Percentiles rank a stretch among this genome's conserved stretches.
phyloP scores from a whole-genome alignment of 2,329 filamentous ascomycete species.

The Sarocladiaceae sp. region DNA sequence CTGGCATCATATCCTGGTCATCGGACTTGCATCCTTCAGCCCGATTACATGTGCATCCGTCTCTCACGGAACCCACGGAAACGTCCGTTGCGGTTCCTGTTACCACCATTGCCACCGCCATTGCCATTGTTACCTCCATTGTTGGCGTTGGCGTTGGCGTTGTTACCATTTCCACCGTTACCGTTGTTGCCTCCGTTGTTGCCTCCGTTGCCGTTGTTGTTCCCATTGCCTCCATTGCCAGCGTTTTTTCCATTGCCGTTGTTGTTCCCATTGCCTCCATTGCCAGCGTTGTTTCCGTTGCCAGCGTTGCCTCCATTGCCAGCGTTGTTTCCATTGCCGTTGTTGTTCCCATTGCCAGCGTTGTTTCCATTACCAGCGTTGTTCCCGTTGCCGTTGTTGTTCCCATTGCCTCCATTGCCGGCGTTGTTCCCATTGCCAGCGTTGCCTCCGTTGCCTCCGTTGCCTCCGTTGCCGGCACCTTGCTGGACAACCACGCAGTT shows the following conservation, averaged over 20 bases:
- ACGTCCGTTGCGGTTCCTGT: neutral
- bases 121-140: constrained; percentile 1
- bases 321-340: neutral
- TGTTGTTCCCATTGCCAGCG: neutral
- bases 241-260: constrained; percentile 1
- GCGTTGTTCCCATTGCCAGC: neutral
- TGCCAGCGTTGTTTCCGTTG: neutral
- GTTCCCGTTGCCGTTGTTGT: constrained; percentile 4
- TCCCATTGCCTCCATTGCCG: constrained; percentile 3
- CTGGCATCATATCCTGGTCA: too few relatives aligned
- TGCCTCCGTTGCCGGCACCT: constrained; percentile 3
- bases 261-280: neutral
- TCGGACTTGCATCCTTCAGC: too few relatives aligned
- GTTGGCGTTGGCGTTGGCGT: constrained; percentile 1
- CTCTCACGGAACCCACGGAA: neutral
- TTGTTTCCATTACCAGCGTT: constrained; percentile 1
- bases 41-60: neutral
- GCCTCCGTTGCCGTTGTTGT: constrained; percentile 5
- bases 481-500: constrained; percentile 15
- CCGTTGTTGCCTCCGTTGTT: neutral
- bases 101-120: neutral
- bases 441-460: neutral
- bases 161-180: neutral
- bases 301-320: neutral
- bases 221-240: neutral